Evolutionary conservation across 495 filamentous ascomycete genomes (phyloP), one percentile per base, ranked within the genome.

Genomic region (Penicillium egyptiacum): DNA sequence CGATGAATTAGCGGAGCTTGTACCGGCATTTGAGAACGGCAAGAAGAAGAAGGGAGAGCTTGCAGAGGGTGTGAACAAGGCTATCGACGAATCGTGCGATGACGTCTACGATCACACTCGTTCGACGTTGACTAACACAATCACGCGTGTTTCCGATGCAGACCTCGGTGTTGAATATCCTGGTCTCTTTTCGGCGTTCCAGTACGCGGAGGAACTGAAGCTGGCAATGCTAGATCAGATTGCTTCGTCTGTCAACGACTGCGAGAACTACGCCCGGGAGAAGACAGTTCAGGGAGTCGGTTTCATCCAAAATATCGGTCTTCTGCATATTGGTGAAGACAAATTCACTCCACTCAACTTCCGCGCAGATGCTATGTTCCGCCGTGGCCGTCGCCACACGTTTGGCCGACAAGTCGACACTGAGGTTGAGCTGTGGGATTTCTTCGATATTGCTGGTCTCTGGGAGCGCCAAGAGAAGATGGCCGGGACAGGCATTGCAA

Each of bases 391-490:
- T 66, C 83, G 84, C 53, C 89, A 98, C 67, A 81, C 84, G 6
- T 72, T 96, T 19, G 95, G 88, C 8, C 82, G 89, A 57, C 86
- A 94, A 65, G 85, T 98, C 19, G 86, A 96, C 60, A 83, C 94
- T 17, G 85, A 96, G 50, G 86, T 94, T 19, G 92, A 98, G 61
- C 55, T 96, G 0, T 88, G 82, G 81, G 94, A 98, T 70, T 96
- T 98, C 76, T 90, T 98, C 68, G 95, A 98, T 69, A 76, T 92
- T 64, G 77, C 81, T 31, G 86, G 83, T 11, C 76, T 96, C 10
- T 86, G 94, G 78, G 90, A 98, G 63, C 80, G 84, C 46, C 92
- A 98, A 68, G 95, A 98, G 77, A 97, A 98, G 76, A 75, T 94
- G 40, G 92, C 91, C 14, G 91, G 91, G 37, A 91, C 91, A 26